A percentile compares a stretch with the other conserved stretches of the same genome.
phyloP scores from a whole-genome alignment of 1,284 basidiomycete genomes.

The Cutaneotrichosporon mucoides region DNA sequence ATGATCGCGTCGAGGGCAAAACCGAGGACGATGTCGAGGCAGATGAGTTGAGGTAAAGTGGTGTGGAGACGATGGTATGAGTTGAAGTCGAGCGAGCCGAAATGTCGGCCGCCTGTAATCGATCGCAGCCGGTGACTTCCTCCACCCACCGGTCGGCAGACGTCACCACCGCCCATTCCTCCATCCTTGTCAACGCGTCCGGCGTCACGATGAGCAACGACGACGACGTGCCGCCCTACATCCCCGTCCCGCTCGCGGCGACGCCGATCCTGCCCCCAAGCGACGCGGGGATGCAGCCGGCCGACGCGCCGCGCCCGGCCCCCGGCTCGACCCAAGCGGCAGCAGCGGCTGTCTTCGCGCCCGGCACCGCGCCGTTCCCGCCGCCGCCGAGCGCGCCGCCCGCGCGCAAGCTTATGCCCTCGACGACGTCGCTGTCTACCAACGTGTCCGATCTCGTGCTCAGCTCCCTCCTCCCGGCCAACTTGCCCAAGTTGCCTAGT shows the following conservation, averaged over 20 bases:
- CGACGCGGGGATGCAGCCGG: neutral
- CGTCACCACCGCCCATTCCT: slow-evolving; percentile 1
- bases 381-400: slow-evolving; percentile 12
- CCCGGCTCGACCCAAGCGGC: neutral
- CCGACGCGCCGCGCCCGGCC: neutral
- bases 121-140: too few species aligned
- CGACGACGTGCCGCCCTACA: slow-evolving; percentile 17
- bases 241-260: slow-evolving; percentile 20
- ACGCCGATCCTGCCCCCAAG: slow-evolving; percentile 8
- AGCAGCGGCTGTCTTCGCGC: neutral
- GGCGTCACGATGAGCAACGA: too few species aligned
- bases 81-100: too few species aligned
- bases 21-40: too few species aligned
- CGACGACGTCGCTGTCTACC: slow-evolving; percentile 23
- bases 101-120: too few species aligned
- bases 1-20: too few species aligned
- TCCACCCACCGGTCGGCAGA: too few species aligned
- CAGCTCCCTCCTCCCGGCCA: slow-evolving; percentile 37
- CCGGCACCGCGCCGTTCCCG: slow-evolving; percentile 7
- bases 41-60: too few species aligned
- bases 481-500: slow-evolving; percentile 37
- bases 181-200: too few species aligned
- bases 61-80: too few species aligned
- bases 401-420: slow-evolving; percentile 24
- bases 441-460: slow-evolving; percentile 46